Percentiles rank a stretch among this genome's conserved stretches.
phyloP scores from a whole-genome alignment of 2,329 filamentous ascomycete genomes.

The Aspergillus ibericus region DNA sequence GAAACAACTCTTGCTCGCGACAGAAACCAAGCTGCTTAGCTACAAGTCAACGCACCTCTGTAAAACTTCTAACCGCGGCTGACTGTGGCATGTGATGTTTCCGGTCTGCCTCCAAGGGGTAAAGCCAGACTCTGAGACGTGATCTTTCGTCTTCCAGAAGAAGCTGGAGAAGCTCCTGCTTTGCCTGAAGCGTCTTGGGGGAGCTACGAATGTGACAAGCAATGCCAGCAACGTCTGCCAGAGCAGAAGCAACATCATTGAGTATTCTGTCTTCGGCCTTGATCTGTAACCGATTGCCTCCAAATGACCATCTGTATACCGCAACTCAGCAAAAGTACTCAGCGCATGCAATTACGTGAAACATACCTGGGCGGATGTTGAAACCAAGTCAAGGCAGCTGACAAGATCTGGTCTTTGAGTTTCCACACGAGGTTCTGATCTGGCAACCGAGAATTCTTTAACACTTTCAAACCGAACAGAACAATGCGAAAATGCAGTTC shows the following conservation, averaged over 20 bases:
- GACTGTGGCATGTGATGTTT: constrained; percentile 53
- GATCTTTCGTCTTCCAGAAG: constrained; percentile 82
- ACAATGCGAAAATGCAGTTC: constrained; percentile 91
- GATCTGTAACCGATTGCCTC: constrained; percentile 86
- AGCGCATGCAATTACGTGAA: neutral
- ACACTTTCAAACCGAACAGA: constrained; percentile 75
- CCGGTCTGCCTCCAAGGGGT: constrained; percentile 68
- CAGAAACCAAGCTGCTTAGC: neutral
- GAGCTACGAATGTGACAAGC: constrained; percentile 52
- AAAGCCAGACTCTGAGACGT: constrained; percentile 85
- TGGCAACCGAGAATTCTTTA: constrained; percentile 67
- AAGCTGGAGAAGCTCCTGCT: constrained; percentile 78
- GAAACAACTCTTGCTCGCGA: neutral
- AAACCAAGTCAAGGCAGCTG: constrained; percentile 88
- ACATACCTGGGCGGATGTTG: constrained; percentile 65
- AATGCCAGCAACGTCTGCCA: constrained; percentile 65
- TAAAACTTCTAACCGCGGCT: constrained; percentile 41
- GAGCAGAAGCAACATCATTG: constrained; percentile 67
- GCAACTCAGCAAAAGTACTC: constrained; percentile 15
- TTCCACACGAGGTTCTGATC: constrained; percentile 71
- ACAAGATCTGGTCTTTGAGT: constrained; percentile 84
- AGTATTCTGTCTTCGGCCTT: constrained; percentile 88
- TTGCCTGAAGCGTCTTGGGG: constrained; percentile 68
- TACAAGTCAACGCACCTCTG: constrained; percentile 35
- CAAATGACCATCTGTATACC: constrained; percentile 77